Evolutionary conservation across 768 basidiomycete genomes (phyloP).

Genomic region (Leccinellum rugosiceps): DNA sequence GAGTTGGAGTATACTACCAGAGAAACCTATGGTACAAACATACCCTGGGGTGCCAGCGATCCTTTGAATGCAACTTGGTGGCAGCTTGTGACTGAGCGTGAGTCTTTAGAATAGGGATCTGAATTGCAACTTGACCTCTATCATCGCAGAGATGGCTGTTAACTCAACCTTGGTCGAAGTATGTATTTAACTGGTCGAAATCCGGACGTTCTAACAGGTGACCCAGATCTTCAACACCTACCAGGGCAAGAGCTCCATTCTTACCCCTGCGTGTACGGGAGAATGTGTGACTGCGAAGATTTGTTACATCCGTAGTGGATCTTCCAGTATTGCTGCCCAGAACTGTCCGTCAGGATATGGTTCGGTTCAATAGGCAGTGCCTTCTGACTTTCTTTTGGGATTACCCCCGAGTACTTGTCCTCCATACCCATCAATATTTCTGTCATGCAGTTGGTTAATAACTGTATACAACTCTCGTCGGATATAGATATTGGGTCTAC

Average conservation of each 20-base stretch:
- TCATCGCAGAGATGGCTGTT: constrained; percentile 49
- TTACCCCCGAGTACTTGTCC: neutral
- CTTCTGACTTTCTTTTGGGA: neutral
- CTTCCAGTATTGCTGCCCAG: constrained; percentile 52
- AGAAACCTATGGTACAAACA: constrained; percentile 55
- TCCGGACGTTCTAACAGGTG: constrained; percentile 1
- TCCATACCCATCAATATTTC: neutral
- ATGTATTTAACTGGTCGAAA: constrained; percentile 17
- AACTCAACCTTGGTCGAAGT: constrained; percentile 59
- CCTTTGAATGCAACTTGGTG: constrained; percentile 83
- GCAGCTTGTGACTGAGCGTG: constrained; percentile 75
- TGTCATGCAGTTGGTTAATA: neutral
- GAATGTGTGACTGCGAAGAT: constrained; percentile 65
- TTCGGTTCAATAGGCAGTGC: constrained; percentile 49
- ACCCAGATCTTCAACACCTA: constrained; percentile 60
- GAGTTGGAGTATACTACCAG: constrained; percentile 66
- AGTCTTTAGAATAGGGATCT: constrained; percentile 16
- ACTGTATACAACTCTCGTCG: neutral
- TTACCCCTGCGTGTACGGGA: constrained; percentile 52
- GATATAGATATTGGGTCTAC: constrained; percentile 7
- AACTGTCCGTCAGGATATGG: constrained; percentile 65
- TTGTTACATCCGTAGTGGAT: constrained; percentile 76
- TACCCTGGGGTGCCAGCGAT: constrained; percentile 57
- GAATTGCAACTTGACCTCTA: neutral
- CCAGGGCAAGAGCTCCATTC: constrained; percentile 68